phyloP scores from a whole-genome alignment of 768 basidiomycete genomes.

The Crassisporium funariophilum region DNA sequence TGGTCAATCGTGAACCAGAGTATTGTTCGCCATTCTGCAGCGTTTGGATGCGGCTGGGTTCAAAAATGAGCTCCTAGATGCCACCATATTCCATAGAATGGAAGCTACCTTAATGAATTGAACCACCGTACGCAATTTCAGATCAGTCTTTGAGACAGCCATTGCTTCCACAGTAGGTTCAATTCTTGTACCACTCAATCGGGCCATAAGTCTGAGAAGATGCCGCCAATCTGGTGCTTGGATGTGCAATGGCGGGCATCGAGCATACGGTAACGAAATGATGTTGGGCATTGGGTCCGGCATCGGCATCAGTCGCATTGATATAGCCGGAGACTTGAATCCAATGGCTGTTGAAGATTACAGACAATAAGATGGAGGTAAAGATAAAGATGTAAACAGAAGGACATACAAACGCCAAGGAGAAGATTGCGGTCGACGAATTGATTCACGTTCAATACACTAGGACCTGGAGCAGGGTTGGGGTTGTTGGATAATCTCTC shows the following conservation, averaged over 20 bases:
- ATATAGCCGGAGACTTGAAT: constrained; percentile 60
- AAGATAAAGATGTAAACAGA: neutral
- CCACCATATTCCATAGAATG: neutral
- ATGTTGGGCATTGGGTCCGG: constrained; percentile 64
- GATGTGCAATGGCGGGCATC: constrained; percentile 67
- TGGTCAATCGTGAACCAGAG: constrained; percentile 80
- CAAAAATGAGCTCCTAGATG: neutral
- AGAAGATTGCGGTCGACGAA: constrained; percentile 63
- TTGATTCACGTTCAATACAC: constrained; percentile 41
- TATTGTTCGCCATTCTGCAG: constrained; percentile 70
- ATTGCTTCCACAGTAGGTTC: constrained; percentile 73
- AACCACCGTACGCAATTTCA: constrained; percentile 70
- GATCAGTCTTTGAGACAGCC: constrained; percentile 53
- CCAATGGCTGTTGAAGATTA: constrained; percentile 56
- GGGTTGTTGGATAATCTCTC: neutral
- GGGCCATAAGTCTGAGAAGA: constrained; percentile 73
- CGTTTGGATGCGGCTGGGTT: constrained; percentile 56
- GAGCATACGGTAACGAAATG: constrained; percentile 72
- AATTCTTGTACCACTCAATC: constrained; percentile 67
- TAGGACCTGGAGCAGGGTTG: constrained; percentile 7
- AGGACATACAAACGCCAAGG: constrained; percentile 61
- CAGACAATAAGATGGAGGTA: constrained; percentile 6
- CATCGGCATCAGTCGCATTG: constrained; percentile 48
- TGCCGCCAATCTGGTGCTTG: constrained; percentile 77
- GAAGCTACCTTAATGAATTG: constrained; percentile 74